These are phyloP conservation scores for Blastosporella zonata DNA, from an alignment of 1,284 basidiomycete species.

Conservation along the genomic window DNA sequence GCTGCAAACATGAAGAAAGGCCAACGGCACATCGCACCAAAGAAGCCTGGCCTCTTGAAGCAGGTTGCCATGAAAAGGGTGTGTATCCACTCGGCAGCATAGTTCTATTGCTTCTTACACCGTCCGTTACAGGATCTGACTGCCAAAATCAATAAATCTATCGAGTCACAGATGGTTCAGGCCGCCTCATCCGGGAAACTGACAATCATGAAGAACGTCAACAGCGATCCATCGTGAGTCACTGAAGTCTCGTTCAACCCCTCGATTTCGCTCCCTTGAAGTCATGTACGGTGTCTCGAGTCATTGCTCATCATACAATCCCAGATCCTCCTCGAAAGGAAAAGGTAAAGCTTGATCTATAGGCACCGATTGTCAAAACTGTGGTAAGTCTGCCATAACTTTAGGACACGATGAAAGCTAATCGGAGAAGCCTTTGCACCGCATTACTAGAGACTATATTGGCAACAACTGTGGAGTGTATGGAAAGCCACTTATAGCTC, in stretches of 20 bases:
- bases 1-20: constrained; percentile 73
- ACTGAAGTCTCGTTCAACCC: neutral
- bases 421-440: neutral
- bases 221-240: constrained; percentile 44
- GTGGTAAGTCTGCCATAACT: neutral
- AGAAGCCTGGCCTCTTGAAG: constrained; percentile 66
- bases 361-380: neutral
- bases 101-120: neutral
- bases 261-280: neutral
- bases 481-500: neutral
- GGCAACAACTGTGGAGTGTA: neutral
- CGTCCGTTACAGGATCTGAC: constrained; percentile 59
- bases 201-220: constrained; percentile 80
- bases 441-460: neutral
- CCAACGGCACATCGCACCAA: constrained; percentile 65
- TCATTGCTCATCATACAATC: neutral
- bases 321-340: constrained; percentile 8
- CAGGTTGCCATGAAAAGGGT: constrained; percentile 71
- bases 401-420: neutral
- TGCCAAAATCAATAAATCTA: constrained; percentile 85
- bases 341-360: constrained; percentile 8
- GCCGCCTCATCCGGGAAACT: constrained; percentile 85
- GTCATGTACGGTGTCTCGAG: neutral
- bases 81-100: neutral
- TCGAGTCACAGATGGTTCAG: constrained; percentile 85